Evolutionary conservation across 345 rosid genomes (phyloP).

Genomic region (Stellera chamaejasme): DNA sequence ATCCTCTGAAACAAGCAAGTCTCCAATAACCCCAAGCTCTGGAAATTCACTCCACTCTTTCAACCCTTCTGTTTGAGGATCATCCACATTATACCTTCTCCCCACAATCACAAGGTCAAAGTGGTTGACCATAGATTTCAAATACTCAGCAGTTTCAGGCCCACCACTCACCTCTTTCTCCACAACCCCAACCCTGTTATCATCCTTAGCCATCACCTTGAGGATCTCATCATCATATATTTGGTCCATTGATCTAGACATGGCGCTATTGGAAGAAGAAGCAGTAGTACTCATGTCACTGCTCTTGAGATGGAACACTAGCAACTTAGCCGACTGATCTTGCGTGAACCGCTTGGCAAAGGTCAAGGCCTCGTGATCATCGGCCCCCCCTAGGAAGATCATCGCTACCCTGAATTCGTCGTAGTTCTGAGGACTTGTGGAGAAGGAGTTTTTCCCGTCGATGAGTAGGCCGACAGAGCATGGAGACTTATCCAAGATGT

Average conservation of each 20-base stretch:
- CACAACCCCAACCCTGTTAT: background rate
- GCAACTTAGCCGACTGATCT: background rate
- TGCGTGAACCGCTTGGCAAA: constrained; percentile 23
- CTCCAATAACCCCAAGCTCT: constrained; percentile 9
- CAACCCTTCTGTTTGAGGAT: constrained; percentile 3
- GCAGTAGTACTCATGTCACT: too few relatives aligned
- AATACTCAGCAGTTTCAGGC: background rate
- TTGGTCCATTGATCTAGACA: too few relatives aligned
- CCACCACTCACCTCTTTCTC: constrained; percentile 8
- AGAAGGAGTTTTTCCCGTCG: constrained; percentile 12
- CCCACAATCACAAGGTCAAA: constrained; percentile 10
- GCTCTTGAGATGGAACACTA: too few relatives aligned
- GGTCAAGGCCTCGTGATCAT: constrained; percentile 33
- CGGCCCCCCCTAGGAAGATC: constrained; percentile 33
- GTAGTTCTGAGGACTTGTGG: constrained; percentile 7
- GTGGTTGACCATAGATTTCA: constrained; percentile 2
- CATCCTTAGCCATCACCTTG: background rate
- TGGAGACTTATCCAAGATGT: constrained; percentile 29
- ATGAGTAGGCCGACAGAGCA: constrained; percentile 33
- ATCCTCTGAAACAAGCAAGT: constrained; percentile 9
- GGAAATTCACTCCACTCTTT: constrained; percentile 13
- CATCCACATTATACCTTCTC: constrained; percentile 1
- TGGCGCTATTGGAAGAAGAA: too few relatives aligned
- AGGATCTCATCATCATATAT: background rate
- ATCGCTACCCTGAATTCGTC: constrained; percentile 19